A percentile compares a stretch with the other conserved stretches of the same genome.
Conservation (phyloP, 1,284 basidiomycete genomes). For the Coniferiporia weirii region DNA sequence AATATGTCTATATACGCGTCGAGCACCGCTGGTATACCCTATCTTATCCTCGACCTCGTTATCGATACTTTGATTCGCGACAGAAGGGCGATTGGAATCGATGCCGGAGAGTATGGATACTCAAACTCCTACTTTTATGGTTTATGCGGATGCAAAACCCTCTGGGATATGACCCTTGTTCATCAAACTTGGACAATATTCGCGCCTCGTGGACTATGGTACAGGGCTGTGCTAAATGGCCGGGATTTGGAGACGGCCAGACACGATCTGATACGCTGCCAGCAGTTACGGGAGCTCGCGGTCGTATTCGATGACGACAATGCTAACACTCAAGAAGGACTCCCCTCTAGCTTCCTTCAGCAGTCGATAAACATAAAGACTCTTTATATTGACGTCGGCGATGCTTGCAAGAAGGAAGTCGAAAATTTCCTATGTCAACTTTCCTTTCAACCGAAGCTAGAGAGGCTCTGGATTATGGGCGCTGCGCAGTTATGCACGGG, state of each 20-base stretch:
- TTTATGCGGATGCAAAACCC: neutral
- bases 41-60: neutral
- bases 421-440: neutral
- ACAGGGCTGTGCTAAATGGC: neutral
- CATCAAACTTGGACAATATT: conserved; percentile 10
- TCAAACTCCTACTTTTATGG: too few relatives aligned
- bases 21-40: neutral
- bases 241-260: neutral
- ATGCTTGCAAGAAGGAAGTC: neutral
- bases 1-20: neutral
- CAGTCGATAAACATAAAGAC: neutral
- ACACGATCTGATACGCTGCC: neutral
- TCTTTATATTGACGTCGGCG: neutral
- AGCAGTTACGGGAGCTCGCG: conserved; percentile 4
- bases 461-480: conserved; percentile 3
- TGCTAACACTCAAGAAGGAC: neutral
- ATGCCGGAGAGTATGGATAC: neutral
- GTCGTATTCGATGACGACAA: neutral
- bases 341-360: neutral
- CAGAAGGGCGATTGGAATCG: neutral
- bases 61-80: neutral
- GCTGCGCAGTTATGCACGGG: neutral
- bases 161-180: conserved; percentile 8
- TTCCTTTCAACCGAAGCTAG: neutral
- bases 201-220: conserved; percentile 2